Evolutionary conservation across 208 protist species (phyloP).

Genomic region (Trypanosoma rangeli): DNA sequence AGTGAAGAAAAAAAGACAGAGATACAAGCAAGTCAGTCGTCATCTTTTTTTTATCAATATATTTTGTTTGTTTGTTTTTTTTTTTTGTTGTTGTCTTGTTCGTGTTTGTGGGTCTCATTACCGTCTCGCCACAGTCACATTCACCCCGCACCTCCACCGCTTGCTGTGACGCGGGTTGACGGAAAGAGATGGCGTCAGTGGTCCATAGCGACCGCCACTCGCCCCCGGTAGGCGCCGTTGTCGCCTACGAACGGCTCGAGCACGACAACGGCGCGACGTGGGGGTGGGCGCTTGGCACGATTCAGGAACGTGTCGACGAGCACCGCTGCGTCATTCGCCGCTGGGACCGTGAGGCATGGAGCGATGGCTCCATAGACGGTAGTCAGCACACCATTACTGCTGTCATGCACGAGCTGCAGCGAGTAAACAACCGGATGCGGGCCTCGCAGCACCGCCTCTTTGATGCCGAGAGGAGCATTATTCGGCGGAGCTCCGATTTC

Average conservation of each 20-base stretch:
- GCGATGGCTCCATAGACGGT: background rate
- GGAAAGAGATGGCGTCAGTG: background rate
- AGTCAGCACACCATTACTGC: background rate
- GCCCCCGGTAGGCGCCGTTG: slow-evolving; percentile 16
- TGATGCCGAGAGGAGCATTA: slow-evolving; percentile 5
- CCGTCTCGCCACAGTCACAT: no score
- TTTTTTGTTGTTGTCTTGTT: background rate
- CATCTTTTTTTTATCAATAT: background rate
- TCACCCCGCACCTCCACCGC: no score
- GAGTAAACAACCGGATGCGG: slow-evolving; percentile 7
- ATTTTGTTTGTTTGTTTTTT: background rate
- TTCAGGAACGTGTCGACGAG: background rate
- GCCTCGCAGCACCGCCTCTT: slow-evolving; percentile 5
- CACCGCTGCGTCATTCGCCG: slow-evolving; percentile 13
- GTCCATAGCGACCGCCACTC: no score
- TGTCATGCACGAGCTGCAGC: slow-evolving; percentile 3
- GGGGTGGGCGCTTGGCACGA: slow-evolving; percentile 25
- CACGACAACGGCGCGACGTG: slow-evolving; percentile 2
- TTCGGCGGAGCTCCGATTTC: background rate
- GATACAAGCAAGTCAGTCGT: background rate
- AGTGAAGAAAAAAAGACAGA: slow-evolving; percentile 9
- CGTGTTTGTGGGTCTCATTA: background rate
- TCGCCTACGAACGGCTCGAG: slow-evolving; percentile 24
- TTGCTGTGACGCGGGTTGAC: background rate
- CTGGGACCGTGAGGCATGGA: slow-evolving; percentile 20